phyloP scores from a whole-genome alignment of 257 asterid genomes.

The Lycium ferocissimum region DNA sequence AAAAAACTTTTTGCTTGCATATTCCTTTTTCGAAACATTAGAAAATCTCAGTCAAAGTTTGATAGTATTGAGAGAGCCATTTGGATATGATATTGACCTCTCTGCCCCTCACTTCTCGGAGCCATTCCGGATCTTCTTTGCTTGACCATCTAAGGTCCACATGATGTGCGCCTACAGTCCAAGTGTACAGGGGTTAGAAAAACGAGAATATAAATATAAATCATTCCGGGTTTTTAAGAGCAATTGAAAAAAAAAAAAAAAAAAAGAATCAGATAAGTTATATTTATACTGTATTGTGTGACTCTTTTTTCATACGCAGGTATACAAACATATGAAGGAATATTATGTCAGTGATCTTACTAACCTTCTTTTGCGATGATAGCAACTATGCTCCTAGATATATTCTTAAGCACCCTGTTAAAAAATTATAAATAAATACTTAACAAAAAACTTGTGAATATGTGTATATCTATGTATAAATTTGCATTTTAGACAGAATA shows the following conservation, averaged over 20 bases:
- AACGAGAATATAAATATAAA: background rate
- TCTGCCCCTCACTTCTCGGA: constrained; percentile 39
- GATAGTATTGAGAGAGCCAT: constrained; percentile 36
- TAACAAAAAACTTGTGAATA: background rate
- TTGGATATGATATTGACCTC: constrained; percentile 28
- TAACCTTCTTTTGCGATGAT: constrained; percentile 74
- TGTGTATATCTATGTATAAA: background rate
- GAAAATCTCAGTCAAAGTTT: constrained; percentile 31
- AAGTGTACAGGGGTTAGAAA: background rate
- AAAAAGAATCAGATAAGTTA: background rate
- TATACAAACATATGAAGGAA: background rate
- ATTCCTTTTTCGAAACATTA: background rate
- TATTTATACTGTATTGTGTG: too few relatives aligned
- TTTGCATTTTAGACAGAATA: background rate
- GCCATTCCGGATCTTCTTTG: constrained; percentile 86
- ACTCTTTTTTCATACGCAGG: background rate
- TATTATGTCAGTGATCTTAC: background rate
- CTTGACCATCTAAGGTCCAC: constrained; percentile 85
- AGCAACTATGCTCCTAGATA: constrained; percentile 72
- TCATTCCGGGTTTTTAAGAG: background rate
- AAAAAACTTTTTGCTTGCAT: background rate
- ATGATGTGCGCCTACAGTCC: constrained; percentile 76
- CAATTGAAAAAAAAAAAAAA: too few relatives aligned
- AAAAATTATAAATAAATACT: background rate
- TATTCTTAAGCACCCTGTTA: constrained; percentile 73